These are phyloP conservation scores for Solanum ossicruentum DNA, from an alignment of 257 asterid species.

Conservation along the genomic window DNA sequence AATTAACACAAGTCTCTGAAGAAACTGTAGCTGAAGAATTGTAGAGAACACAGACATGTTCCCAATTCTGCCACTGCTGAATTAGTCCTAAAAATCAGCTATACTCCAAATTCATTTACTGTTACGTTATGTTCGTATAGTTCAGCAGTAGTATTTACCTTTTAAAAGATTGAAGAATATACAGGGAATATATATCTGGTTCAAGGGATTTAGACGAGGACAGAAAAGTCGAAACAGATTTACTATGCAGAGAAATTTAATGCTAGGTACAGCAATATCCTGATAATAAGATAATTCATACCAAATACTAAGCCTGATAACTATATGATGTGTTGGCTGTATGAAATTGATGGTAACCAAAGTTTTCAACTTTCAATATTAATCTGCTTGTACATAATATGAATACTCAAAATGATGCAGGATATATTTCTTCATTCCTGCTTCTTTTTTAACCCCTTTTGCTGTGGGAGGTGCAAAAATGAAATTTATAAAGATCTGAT, in stretches of 20 bases:
- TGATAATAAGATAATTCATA: background rate
- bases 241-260: background rate
- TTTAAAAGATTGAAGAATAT: background rate
- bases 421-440: background rate
- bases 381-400: background rate
- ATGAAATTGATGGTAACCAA: background rate
- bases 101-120: background rate
- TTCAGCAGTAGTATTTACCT: background rate
- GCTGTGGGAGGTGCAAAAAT: background rate
- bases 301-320: background rate
- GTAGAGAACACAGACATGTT: background rate
- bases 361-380: background rate
- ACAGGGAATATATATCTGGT: background rate
- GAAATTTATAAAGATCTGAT: background rate
- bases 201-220: background rate
- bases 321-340: background rate
- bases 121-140: background rate
- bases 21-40: background rate
- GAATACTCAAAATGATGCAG: constrained; percentile 2
- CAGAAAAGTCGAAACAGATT: background rate
- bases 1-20: background rate
- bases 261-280: background rate
- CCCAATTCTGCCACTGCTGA: background rate
- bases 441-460: background rate
- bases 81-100: background rate